phyloP scores from a whole-genome alignment of 2,329 filamentous ascomycete species.

The Diplodia sapinea region DNA sequence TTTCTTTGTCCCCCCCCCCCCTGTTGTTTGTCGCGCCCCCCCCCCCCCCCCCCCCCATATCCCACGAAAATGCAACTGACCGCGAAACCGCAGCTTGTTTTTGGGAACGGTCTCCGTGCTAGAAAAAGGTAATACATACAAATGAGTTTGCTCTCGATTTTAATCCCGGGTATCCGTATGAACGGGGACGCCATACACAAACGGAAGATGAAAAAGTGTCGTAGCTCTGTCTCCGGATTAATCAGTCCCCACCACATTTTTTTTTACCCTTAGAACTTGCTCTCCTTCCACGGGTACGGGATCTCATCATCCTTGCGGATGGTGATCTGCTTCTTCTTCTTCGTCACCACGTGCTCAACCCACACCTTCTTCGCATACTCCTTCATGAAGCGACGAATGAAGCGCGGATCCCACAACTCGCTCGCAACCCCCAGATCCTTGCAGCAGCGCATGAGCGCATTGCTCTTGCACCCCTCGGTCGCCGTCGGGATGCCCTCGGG shows the following conservation, averaged over 20 bases:
- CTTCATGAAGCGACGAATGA: constrained; percentile 81
- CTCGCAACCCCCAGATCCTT: constrained; percentile 95
- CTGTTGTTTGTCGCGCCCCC: too few relatives aligned
- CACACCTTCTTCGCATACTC: constrained; percentile 78
- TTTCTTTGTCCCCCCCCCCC: too few relatives aligned
- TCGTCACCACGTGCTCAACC: constrained; percentile 84
- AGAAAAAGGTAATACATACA: not conserved
- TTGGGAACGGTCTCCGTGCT: not conserved
- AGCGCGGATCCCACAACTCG: constrained; percentile 95
- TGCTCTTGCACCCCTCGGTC: constrained; percentile 96
- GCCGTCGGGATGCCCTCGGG: constrained; percentile 90
- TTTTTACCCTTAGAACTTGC: constrained; percentile 16
- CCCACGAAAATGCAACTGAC: not conserved
- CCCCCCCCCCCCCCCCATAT: not conserved
- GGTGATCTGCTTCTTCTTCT: constrained; percentile 90
- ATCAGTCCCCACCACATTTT: not conserved
- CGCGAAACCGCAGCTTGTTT: not conserved
- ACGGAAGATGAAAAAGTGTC: not conserved
- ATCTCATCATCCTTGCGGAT: constrained; percentile 81
- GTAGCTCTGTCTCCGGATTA: not conserved
- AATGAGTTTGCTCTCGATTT: not conserved
- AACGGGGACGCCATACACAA: not conserved
- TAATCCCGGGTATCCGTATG: not conserved
- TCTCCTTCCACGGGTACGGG: constrained; percentile 64
- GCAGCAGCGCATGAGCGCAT: constrained; percentile 96